Conservation (phyloP, 208 protist species). For the Trypanosomatidae sp. region DNA sequence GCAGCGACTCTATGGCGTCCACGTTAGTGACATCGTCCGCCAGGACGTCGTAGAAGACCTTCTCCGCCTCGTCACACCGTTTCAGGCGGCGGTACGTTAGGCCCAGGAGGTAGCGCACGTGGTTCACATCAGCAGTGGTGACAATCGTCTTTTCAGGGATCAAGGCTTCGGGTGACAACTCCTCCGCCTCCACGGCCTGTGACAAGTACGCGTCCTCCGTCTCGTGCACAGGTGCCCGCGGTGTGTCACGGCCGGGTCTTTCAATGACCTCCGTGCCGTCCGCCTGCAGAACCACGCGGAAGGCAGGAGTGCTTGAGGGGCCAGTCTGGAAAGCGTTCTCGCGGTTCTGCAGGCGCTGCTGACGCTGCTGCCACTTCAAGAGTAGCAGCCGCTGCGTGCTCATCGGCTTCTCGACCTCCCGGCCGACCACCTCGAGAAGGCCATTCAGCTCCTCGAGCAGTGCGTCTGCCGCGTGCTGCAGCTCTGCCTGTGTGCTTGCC, state of each 20-base stretch:
- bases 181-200: constrained; percentile 29
- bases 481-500: constrained; percentile 18
- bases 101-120: constrained; percentile 69
- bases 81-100: constrained; percentile 50
- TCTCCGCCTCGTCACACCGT: constrained; percentile 47
- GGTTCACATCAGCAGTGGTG: constrained; percentile 56
- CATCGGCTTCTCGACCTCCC: constrained; percentile 39
- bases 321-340: constrained; percentile 23
- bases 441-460: constrained; percentile 41
- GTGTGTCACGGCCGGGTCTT: constrained; percentile 10
- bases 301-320: neutral
- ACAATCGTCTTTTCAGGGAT: constrained; percentile 28
- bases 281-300: constrained; percentile 18
- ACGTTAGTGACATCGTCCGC: constrained; percentile 42
- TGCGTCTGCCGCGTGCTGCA: constrained; percentile 26
- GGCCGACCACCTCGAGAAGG: constrained; percentile 32
- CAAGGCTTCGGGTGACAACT: constrained; percentile 12
- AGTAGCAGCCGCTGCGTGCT: constrained; percentile 26
- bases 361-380: constrained; percentile 41
- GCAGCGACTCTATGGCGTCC: constrained; percentile 71
- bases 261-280: constrained; percentile 35
- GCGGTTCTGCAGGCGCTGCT: constrained; percentile 22
- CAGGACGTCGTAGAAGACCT: constrained; percentile 45
- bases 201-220: constrained; percentile 26
- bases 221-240: constrained; percentile 1